Conservation (phyloP, 768 basidiomycete species). For the Calocybe cyanea region DNA sequence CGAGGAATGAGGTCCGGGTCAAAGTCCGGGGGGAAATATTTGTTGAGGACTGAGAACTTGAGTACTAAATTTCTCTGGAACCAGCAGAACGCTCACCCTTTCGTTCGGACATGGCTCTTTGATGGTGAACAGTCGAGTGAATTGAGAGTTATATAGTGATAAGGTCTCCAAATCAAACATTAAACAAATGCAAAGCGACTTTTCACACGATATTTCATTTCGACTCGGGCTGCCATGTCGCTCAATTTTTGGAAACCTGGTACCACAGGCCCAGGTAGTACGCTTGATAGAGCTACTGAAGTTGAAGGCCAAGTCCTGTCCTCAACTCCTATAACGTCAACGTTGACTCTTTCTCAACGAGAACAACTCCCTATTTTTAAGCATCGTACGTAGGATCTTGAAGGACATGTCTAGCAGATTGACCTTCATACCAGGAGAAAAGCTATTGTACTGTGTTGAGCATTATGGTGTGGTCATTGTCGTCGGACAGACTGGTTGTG, state of each 20-base stretch:
- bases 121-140: slow-evolving; percentile 5
- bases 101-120: slow-evolving; percentile 70
- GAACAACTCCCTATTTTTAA: slow-evolving; percentile 87
- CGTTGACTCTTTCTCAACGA: slow-evolving; percentile 70
- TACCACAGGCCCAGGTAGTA: slow-evolving; percentile 78
- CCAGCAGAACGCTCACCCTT: too few relatives aligned
- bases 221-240: slow-evolving; percentile 39
- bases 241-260: slow-evolving; percentile 91
- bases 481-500: slow-evolving; percentile 94
- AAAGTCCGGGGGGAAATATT: slow-evolving; percentile 97
- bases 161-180: too few relatives aligned
- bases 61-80: too few relatives aligned
- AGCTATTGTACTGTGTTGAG: slow-evolving; percentile 81
- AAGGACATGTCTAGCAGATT: background rate
- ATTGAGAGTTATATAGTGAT: background rate
- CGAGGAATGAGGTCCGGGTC: slow-evolving; percentile 95
- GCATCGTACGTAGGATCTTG: slow-evolving; percentile 55
- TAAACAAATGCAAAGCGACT: too few relatives aligned
- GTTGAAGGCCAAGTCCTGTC: slow-evolving; percentile 69
- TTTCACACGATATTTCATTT: too few relatives aligned
- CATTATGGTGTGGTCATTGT: slow-evolving; percentile 81
- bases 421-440: slow-evolving; percentile 49
- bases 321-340: slow-evolving; percentile 52
- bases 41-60: slow-evolving; percentile 69
- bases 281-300: slow-evolving; percentile 79